Conservation (phyloP, 352 stramenopile genomes). For the Thraustochytrium sp. region DNA sequence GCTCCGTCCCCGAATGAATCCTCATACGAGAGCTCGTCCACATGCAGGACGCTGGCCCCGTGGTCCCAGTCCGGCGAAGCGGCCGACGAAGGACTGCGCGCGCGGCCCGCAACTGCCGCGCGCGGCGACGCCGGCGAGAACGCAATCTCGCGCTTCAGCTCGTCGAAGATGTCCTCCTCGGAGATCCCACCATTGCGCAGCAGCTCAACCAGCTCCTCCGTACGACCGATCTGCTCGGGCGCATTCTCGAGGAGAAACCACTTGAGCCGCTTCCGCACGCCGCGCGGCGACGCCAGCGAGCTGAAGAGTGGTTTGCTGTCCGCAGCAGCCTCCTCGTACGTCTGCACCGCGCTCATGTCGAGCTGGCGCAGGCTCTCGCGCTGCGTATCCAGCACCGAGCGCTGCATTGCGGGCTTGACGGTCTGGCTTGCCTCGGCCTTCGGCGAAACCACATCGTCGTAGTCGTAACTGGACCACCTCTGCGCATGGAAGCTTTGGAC, state of each 20-base stretch:
- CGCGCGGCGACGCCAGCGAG: background rate
- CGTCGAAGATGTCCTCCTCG: slow-evolving; percentile 23
- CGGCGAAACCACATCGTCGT: too few relatives aligned
- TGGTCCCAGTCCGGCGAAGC: background rate
- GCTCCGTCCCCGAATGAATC: background rate
- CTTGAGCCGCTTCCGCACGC: slow-evolving; percentile 20
- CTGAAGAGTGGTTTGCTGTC: background rate
- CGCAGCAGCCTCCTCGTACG: background rate
- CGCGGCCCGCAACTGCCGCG: background rate
- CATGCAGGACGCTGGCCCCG: background rate
- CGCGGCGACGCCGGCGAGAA: too few relatives aligned
- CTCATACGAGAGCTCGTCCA: background rate
- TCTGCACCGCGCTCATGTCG: background rate
- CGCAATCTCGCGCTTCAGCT: background rate
- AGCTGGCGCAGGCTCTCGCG: background rate
- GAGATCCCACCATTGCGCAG: background rate
- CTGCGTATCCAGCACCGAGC: background rate
- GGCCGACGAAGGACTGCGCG: background rate
- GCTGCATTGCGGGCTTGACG: too few relatives aligned
- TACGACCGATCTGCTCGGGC: background rate
- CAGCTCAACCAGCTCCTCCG: background rate
- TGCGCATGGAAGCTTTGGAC: too few relatives aligned
- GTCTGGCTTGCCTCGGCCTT: too few relatives aligned
- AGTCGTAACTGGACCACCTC: too few relatives aligned
- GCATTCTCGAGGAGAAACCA: background rate